These are phyloP conservation scores for Pythium aristosporum DNA, from an alignment of 352 stramenopile species.

Conservation along the genomic window DNA sequence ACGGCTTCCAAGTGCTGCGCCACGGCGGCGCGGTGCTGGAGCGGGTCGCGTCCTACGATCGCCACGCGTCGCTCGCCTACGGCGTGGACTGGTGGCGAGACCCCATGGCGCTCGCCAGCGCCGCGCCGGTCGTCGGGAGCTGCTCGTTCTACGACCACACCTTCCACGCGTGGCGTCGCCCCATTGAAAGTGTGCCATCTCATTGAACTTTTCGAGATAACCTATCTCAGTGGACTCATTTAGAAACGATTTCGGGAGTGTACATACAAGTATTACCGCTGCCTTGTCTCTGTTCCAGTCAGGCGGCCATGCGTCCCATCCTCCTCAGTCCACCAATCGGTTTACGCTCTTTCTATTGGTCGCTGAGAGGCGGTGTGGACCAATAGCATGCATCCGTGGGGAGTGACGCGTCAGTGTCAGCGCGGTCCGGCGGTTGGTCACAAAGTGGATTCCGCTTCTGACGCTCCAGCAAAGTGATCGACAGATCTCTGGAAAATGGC, in stretches of 20 bases:
- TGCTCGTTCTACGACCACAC: slow-evolving; percentile 82
- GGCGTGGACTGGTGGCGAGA: slow-evolving; percentile 82
- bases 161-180: slow-evolving; percentile 68
- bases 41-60: slow-evolving; percentile 42
- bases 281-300: slow-evolving; percentile 7
- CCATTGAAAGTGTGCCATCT: not conserved
- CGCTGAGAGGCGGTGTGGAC: not conserved
- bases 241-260: slow-evolving; percentile 4
- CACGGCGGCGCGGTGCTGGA: slow-evolving; percentile 15
- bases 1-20: slow-evolving; percentile 81
- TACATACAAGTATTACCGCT: not conserved
- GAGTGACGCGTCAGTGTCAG: slow-evolving; percentile 13
- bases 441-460: too few species aligned
- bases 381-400: slow-evolving; percentile 4
- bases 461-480: too few species aligned
- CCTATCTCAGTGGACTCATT: slow-evolving; percentile 18
- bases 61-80: slow-evolving; percentile 80
- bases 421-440: too few species aligned
- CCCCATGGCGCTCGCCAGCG: slow-evolving; percentile 32
- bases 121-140: slow-evolving; percentile 55
- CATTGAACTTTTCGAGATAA: not conserved
- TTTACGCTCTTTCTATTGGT: slow-evolving; percentile 3
- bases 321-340: too few species aligned
- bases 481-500: too few species aligned
- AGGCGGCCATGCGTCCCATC: too few species aligned